phyloP scores from a whole-genome alignment of 139 green algal genomes.

The Chlamydomonas urium region DNA sequence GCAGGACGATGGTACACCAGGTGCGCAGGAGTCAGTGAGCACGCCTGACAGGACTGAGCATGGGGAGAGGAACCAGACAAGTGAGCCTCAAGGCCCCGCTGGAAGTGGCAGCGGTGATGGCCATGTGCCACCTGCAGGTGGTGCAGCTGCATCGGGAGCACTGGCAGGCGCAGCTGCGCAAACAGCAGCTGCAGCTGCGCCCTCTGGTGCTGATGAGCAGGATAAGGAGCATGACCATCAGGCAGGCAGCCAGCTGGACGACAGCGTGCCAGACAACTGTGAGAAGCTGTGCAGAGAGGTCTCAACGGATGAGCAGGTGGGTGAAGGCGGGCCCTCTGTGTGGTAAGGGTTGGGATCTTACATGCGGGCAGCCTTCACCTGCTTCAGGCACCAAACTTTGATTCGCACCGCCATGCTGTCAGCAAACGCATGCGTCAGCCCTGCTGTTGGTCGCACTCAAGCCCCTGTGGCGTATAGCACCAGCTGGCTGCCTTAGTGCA shows the following conservation, averaged over 20 bases:
- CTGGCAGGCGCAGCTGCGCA: constrained; percentile 14
- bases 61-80: not conserved
- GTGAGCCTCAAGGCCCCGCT: not conserved
- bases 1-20: not conserved
- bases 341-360: no score
- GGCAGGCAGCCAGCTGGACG: no score
- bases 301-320: no score
- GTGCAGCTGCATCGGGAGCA: not conserved
- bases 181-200: not conserved
- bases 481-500: not conserved
- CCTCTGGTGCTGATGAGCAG: not conserved
- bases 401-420: no score
- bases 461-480: not conserved
- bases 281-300: no score
- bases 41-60: not conserved
- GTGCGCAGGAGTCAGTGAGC: no score
- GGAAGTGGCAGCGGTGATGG: not conserved
- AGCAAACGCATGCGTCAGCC: not conserved
- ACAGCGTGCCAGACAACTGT: no score
- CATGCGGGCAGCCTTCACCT: no score
- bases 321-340: no score
- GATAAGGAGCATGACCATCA: no score
- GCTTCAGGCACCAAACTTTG: no score
- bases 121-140: not conserved
- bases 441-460: not conserved